Base-by-base conservation (phyloP, 306 rosid genomes). In the Neltuma alba region DNA sequence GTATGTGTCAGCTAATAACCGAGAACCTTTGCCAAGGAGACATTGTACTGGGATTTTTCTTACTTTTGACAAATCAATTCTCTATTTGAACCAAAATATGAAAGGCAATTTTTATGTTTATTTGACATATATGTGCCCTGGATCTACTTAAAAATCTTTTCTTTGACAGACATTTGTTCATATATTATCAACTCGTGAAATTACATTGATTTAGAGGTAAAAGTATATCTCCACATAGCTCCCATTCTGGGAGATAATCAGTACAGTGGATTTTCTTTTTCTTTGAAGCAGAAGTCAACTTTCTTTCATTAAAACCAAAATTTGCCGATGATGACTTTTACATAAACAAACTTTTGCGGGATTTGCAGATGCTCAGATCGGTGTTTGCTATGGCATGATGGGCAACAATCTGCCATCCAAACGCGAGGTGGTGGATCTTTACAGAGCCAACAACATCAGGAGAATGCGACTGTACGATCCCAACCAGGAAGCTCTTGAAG, bases 391-490 rank as follows among this genome's bases (percentile, higher is more conserved):
- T 65, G 90, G 90, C 34, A 82, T 83, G 90, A 28, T 84, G 81
- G 93, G 91, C 3, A 87, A 89, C 81, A 77, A 87, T 74, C 86
- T 91, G 14, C 93, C 96, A 36, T 38, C 91, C 0, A 76, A 81
- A 62, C 34, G 73, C 7, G 88, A 91, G 27, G 96, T 89, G 0
- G 69, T 87, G 18, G 52, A 42, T 77, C 91, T 87, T 25, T 87
- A 36, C 82, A 81, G 34, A 85, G 74, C 93, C 66, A 87, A 91
- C 44, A 89, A 87, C 82, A 87, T 91, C 12, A 33, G 50, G 5
- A 44, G 85, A 48, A 87, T 83, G 88, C 75, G 93, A 80, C 60
- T 87, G n/a, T 91, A 89, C 2, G 93, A 89, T 18, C 91, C 96
- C 23, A 79, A 87, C 15, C 89, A 86, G 37, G 81, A 65, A 2